Evolutionary conservation across 768 basidiomycete genomes (phyloP).

Genomic region (Leccinum subtestaceum): DNA sequence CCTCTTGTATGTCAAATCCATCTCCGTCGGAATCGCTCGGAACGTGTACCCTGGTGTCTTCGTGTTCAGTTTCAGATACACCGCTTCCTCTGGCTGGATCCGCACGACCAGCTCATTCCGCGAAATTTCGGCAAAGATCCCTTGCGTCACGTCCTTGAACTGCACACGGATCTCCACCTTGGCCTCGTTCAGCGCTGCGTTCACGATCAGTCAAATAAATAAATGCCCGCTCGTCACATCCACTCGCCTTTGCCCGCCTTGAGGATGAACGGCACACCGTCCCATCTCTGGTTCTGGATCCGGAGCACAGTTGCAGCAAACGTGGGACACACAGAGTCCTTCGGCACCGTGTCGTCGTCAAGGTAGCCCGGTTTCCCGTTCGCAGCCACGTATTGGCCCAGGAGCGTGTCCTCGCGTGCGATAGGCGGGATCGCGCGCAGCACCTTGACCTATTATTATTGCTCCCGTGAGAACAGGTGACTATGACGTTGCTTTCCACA

Average conservation of each 20-base stretch:
- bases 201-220: constrained; percentile 9
- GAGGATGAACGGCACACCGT: constrained; percentile 97
- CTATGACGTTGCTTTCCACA: constrained; percentile 4
- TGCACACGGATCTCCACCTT: constrained; percentile 98
- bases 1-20: constrained; percentile 97
- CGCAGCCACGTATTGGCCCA: constrained; percentile 90
- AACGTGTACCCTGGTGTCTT: constrained; percentile 92
- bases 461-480: constrained; percentile 14
- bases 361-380: constrained; percentile 98
- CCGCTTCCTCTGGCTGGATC: constrained; percentile 93
- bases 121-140: constrained; percentile 94
- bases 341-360: constrained; percentile 94
- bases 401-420: constrained; percentile 69
- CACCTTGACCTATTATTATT: constrained; percentile 78
- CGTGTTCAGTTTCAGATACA: constrained; percentile 95
- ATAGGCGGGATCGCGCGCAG: constrained; percentile 88
- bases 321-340: constrained; percentile 88
- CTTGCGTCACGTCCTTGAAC: constrained; percentile 95
- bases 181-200: constrained; percentile 89
- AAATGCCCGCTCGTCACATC: constrained; percentile 1
- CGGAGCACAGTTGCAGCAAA: constrained; percentile 87
- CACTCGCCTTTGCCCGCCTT: constrained; percentile 93
- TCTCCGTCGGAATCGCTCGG: constrained; percentile 90
- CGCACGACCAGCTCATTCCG: constrained; percentile 98
- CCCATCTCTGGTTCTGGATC: constrained; percentile 97